Evolutionary conservation across 78 protist species (phyloP).

Genomic region (Emiliania huxleyi): DNA sequence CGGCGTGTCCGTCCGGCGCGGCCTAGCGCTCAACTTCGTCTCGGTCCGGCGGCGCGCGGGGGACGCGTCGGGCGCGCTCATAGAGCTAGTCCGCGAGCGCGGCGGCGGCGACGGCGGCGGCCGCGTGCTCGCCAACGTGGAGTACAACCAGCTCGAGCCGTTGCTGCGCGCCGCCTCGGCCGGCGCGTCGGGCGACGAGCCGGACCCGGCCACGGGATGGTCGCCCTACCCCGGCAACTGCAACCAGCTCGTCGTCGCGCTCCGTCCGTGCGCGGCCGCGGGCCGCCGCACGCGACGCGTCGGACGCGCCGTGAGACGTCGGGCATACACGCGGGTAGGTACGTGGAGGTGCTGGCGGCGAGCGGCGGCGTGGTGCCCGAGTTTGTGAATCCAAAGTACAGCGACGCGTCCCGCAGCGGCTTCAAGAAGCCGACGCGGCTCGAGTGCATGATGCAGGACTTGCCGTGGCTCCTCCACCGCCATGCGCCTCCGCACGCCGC

Average conservation of each 20-base stretch:
- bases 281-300: no score
- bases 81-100: neutral
- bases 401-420: slow-evolving; percentile 22
- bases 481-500: neutral
- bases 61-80: slow-evolving; percentile 43
- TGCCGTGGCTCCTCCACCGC: neutral
- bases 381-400: slow-evolving; percentile 77
- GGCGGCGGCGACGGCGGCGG: neutral
- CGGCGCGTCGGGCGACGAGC: slow-evolving; percentile 6
- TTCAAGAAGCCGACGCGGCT: slow-evolving; percentile 66
- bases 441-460: slow-evolving; percentile 77
- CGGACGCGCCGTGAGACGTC: no score
- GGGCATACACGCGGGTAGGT: no score
- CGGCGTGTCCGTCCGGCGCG: neutral
- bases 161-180: slow-evolving; percentile 24
- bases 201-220: slow-evolving; percentile 25
- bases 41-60: slow-evolving; percentile 45
- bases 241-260: slow-evolving; percentile 45
- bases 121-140: slow-evolving; percentile 27
- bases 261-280: no score
- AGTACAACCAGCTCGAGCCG: slow-evolving; percentile 73
- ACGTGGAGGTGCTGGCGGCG: slow-evolving; percentile 9
- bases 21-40: slow-evolving; percentile 30
- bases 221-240: slow-evolving; percentile 62
- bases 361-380: slow-evolving; percentile 60